Evolutionary conservation across 2,329 filamentous ascomycete species (phyloP).

Genomic region (Colletotrichum kahawae): DNA sequence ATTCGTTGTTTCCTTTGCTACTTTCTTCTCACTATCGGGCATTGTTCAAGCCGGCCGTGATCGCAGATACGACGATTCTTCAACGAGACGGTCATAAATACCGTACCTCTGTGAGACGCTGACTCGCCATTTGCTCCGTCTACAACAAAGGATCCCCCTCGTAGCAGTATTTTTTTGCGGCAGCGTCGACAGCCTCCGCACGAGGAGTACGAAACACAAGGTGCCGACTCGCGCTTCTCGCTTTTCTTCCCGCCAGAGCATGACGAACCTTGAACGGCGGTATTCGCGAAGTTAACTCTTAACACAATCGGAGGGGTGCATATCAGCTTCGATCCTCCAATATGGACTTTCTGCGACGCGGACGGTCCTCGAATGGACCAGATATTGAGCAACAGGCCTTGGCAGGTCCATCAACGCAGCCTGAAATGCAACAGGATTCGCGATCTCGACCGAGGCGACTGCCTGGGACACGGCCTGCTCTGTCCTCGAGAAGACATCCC

Average conservation of each 20-base stretch:
- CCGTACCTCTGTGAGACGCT: neutral
- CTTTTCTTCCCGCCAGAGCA: neutral
- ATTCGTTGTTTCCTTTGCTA: neutral
- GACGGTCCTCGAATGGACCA: neutral
- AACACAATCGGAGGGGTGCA: neutral
- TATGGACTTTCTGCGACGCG: constrained; percentile 19
- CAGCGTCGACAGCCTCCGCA: neutral
- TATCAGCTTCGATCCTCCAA: neutral
- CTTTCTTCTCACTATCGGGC: neutral
- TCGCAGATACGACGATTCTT: neutral
- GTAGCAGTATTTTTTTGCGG: neutral
- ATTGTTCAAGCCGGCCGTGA: neutral
- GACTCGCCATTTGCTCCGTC: neutral
- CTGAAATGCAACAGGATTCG: constrained; percentile 16
- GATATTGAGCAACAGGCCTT: constrained; percentile 14
- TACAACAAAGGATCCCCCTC: neutral
- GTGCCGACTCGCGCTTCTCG: neutral
- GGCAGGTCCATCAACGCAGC: constrained; percentile 7
- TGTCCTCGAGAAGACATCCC: neutral
- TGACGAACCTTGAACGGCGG: constrained; percentile 1
- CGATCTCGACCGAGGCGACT: neutral
- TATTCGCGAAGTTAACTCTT: neutral
- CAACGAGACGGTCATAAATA: neutral
- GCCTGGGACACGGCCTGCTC: neutral
- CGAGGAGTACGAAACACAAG: neutral